phyloP scores from a whole-genome alignment of 345 rosid species.

The Xanthoceras sorbifolium region DNA sequence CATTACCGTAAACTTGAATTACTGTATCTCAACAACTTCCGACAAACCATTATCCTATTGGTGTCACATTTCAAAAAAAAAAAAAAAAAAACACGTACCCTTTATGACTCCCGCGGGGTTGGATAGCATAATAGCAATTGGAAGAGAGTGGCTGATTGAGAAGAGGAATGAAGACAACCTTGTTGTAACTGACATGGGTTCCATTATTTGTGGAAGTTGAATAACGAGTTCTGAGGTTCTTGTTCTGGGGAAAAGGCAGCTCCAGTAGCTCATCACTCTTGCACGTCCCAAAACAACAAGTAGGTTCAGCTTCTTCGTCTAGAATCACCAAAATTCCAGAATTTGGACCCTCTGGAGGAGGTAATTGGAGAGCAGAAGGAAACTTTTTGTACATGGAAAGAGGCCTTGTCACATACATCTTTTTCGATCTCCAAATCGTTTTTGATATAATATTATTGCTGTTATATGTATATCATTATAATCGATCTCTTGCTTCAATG shows the following conservation, averaged over 20 bases:
- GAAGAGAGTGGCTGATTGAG: constrained; percentile 17
- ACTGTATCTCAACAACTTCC: too few species aligned
- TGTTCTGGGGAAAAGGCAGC: constrained; percentile 58
- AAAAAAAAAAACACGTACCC: too few species aligned
- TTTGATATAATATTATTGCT: too few species aligned
- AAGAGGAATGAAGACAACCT: constrained; percentile 40
- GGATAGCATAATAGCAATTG: constrained; percentile 25
- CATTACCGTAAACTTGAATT: too few species aligned
- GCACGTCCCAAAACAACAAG: constrained; percentile 33
- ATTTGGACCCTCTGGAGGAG: constrained; percentile 47
- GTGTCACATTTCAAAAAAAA: too few species aligned
- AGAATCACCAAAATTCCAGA: constrained; percentile 45
- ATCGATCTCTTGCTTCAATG: too few species aligned
- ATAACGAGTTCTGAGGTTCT: constrained; percentile 23
- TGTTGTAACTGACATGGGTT: neutral
- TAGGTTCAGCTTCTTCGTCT: constrained; percentile 40
- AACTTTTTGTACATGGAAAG: constrained; percentile 40
- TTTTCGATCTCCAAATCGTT: neutral
- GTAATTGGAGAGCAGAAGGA: constrained; percentile 26
- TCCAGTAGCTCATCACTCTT: constrained; percentile 11
- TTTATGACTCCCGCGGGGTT: constrained; percentile 25
- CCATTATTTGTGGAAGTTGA: neutral
- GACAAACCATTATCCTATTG: too few species aligned
- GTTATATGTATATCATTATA: too few species aligned
- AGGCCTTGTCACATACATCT: constrained; percentile 59